Evolutionary conservation across 805 yeast genomes (phyloP).

Genomic region (Ogataea corticis): DNA sequence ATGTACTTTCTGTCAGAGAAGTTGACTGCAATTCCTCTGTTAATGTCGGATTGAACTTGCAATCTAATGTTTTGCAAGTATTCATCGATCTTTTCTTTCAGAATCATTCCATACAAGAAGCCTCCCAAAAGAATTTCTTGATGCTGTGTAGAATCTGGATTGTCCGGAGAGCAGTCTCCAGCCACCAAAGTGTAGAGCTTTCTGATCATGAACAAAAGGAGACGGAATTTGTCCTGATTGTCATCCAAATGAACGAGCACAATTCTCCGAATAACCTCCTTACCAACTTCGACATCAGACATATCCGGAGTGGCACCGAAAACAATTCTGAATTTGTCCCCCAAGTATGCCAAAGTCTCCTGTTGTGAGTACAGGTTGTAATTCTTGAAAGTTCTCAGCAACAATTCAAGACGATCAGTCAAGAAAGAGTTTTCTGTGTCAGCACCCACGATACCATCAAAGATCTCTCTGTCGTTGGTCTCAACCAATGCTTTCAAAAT

Average conservation of each 20-base stretch:
- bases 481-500: constrained; percentile 86
- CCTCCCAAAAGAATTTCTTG: constrained; percentile 97
- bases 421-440: constrained; percentile 87
- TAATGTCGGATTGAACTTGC: constrained; percentile 78
- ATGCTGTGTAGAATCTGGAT: constrained; percentile 99
- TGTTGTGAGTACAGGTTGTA: constrained; percentile 76
- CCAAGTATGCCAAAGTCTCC: constrained; percentile 91
- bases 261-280: constrained; percentile 75
- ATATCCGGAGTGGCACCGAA: constrained; percentile 86
- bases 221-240: constrained; percentile 77
- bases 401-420: constrained; percentile 95
- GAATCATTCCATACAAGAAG: constrained; percentile 92
- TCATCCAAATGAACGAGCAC: constrained; percentile 84
- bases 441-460: constrained; percentile 92
- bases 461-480: constrained; percentile 91
- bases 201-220: constrained; percentile 92
- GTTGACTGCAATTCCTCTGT: constrained; percentile 77
- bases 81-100: constrained; percentile 96
- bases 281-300: constrained; percentile 88
- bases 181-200: constrained; percentile 93
- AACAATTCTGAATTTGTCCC: constrained; percentile 94
- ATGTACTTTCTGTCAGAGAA: constrained; percentile 84
- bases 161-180: constrained; percentile 95
- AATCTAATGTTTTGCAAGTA: constrained; percentile 70
- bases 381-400: constrained; percentile 83